Evolutionary conservation across 129 eudicot species (phyloP).

Genomic region (Smallanthus sonchifolius): DNA sequence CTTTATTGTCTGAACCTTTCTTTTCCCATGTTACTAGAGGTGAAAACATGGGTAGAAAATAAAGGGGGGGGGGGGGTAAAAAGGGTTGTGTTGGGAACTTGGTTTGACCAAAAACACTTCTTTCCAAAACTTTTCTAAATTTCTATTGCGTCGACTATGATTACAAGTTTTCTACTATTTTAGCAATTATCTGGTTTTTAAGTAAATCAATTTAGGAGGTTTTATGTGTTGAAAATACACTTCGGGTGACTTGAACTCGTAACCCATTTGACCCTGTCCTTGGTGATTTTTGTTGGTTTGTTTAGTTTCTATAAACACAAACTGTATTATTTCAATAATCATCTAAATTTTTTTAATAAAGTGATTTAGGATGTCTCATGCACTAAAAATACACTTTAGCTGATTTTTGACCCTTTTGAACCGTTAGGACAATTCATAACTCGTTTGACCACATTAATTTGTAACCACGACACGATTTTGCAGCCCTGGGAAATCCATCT

Average conservation of each 20-base stretch:
- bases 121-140: too few relatives aligned
- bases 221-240: too few relatives aligned
- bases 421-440: neutral
- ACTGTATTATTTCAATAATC: neutral
- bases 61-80: neutral
- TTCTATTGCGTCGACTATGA: too few relatives aligned
- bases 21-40: neutral
- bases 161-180: too few relatives aligned
- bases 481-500: slow-evolving; percentile 64
- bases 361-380: neutral
- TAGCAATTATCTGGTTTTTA: too few relatives aligned
- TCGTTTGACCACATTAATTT: neutral
- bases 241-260: too few relatives aligned
- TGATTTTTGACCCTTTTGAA: neutral
- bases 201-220: too few relatives aligned
- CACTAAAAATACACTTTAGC: neutral
- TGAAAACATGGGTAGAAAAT: neutral
- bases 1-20: neutral
- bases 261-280: too few relatives aligned
- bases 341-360: neutral
- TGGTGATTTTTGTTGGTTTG: too few relatives aligned
- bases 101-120: too few relatives aligned
- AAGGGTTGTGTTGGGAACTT: too few relatives aligned
- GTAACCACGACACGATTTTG: neutral
- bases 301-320: neutral